Base-by-base conservation (phyloP, 768 basidiomycete species). In the Melanogaster broomeanus region DNA sequence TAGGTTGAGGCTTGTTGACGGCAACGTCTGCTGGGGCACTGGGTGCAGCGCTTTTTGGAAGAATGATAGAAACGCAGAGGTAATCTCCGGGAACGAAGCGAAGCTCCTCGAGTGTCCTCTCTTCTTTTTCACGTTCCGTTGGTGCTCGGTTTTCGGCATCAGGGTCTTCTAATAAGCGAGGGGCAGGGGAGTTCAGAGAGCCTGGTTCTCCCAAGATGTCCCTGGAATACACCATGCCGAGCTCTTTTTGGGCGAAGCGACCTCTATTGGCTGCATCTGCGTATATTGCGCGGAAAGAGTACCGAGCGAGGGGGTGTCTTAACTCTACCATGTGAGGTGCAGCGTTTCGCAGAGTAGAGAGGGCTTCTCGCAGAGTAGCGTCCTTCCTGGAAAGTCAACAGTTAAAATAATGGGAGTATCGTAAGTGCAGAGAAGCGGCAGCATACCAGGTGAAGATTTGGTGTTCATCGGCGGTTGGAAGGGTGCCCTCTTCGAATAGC, bases 121-220 rank as follows among this genome's bases (percentile, higher is more conserved):
- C 85, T 44, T 84, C 82, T 49, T 74, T 77, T 63, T 80, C 79
- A 21, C 77, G 71, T 39, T 82, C 79, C 2, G 66, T 73, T 2
- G 35, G 62, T 37, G 58, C 64, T 35, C 59, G 60, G 9, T 60
- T 63, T 52, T 77, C 72, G 5, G 59, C 53, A 16, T 69, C 70
- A 0, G 58, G 50, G 52, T 85, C 85, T 40, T 82, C 79, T 19
- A 84, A 68, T 3, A 90, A 75, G 3, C 85, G 78, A 0, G 84
- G 77, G 0, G 87, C 87, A 6, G 81, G 73, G 13, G 66, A 66
- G 35, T 77, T 74, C 19, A 87, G 65, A 1, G 84, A 68, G 30
- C 88, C 88, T 4, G 87, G 85, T 66, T 90, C 90, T 42, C 89
- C 89, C 3, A 90, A 80, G 56, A 92, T 87, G 69, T 92, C 91